Evolutionary conservation across 257 asterid species (phyloP), one percentile per base, ranked within the genome.

Genomic region (Cordia subcordata): DNA sequence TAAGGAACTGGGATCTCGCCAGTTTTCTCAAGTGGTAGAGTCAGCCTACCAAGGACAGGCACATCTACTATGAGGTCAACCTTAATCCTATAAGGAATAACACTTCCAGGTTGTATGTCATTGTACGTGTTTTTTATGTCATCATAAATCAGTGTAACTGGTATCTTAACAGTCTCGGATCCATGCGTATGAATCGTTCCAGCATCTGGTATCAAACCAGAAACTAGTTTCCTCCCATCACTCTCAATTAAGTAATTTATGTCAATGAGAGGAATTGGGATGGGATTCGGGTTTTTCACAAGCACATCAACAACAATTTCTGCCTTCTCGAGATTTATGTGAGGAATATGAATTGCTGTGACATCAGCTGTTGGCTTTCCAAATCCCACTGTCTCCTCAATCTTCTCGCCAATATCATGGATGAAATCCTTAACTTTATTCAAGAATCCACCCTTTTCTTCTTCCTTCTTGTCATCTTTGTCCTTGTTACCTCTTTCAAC

Each of bases 321-420:
- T 0, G 95, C 99, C 77, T 67, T 85, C 32, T 93, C 81, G 55
- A 93, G 91, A 76, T 70, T 82, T 71, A 93, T 93, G 60, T 72
- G 76, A 57, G 96, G 90, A 32, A 93, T 67, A 56, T 85, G 96
- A 71, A 93, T 68, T 11, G 39, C 96, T 1, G 88, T 38, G 13
- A 93, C 97, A 73, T 89, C 97, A 2, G 97, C 97, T 3, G 95
- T 86, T 51, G 99, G 99, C 67, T 93, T 93, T 14, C 99, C 94
- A 27, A 85, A 80, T 23, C 99, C 95, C 38, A 93, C 67, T 1
- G 95, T 83, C 68, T 77, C 97, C 77, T 93, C 99, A 16, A 93
- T 86, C 76, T 93, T 93, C 75, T 93, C 96, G 22, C 97, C 95
- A 8, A 93, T 78, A 70, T 93, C 95, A 0, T 84, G 89, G 64